Percentiles rank a stretch among this genome's conserved stretches.
Conservation (phyloP, 345 rosid species). For the Populus deltoides region DNA sequence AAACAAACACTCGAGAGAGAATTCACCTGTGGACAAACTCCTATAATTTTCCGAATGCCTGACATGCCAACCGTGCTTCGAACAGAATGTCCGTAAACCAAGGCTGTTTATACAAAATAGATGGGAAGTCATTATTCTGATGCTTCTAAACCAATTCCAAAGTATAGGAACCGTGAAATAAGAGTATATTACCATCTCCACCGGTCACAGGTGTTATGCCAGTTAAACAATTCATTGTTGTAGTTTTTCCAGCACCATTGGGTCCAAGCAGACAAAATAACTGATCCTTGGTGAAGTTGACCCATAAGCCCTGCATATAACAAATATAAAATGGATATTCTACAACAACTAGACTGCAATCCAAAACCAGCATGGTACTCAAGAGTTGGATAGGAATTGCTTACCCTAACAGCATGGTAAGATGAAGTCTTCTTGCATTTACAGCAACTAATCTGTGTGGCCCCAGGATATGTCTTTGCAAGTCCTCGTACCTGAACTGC, state of each 20-base stretch:
- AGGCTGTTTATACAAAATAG: constrained; percentile 42
- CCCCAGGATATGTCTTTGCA: constrained; percentile 71
- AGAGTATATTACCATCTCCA: constrained; percentile 66
- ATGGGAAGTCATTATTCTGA: background rate
- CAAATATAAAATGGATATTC: background rate
- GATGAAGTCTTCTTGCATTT: constrained; percentile 80
- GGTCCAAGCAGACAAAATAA: constrained; percentile 95
- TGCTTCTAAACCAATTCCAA: background rate
- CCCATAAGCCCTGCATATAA: constrained; percentile 67
- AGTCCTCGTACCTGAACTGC: constrained; percentile 86
- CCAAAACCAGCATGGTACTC: background rate
- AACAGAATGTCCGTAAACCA: constrained; percentile 70
- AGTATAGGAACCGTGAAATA: background rate
- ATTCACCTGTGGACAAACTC: constrained; percentile 93
- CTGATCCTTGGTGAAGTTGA: constrained; percentile 79
- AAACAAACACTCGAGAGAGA: background rate
- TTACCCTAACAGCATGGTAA: constrained; percentile 79
- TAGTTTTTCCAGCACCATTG: constrained; percentile 95
- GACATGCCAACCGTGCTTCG: constrained; percentile 84
- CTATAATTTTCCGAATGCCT: constrained; percentile 65
- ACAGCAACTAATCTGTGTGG: constrained; percentile 47
- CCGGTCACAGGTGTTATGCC: constrained; percentile 76
- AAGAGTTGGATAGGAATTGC: constrained; percentile 6
- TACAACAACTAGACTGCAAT: background rate
- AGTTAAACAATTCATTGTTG: constrained; percentile 76